Evolutionary conservation across 2,329 filamentous ascomycete species (phyloP), one percentile per base, ranked within the genome.

Genomic region (Colletotrichum sp.): DNA sequence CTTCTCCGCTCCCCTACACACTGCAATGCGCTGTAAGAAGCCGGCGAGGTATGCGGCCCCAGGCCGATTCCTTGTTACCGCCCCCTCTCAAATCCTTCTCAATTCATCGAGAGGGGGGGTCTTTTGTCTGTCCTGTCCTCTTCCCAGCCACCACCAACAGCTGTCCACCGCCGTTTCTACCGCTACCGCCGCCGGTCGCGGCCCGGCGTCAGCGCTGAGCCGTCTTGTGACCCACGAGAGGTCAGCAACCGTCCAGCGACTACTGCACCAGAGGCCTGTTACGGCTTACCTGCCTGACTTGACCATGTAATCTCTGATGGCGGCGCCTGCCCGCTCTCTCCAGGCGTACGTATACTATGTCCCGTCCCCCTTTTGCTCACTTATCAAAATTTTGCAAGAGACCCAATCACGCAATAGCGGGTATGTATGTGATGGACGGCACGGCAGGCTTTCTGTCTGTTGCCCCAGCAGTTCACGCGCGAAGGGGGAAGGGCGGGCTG

Each of bases 391-490:
- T 64, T 21, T 57, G 15, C 55, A 15, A 3, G 36, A 18, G 12
- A 21, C 8, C 74, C 70, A 69, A 69, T 74, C 74, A 76, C 70
- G 70, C 70, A 69, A 74, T 74, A 69, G 70, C 70, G 74, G 70
- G 49, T 69, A 74, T 69, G 74, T 60, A 30, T 52, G 44, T 52
- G 44, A 21, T 69, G 68, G 74, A 36, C 70, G 62, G 62, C 62
- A 44, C 9, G 24, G n/a, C 44, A 52, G 44, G 44, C 44, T 52
- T 49, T 49, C 44, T 49, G 44, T 49, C 44, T 49, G 18, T 0
- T 16, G 30, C 62, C 62, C 62, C 62, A 64, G 62, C 32, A 64
- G 62, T 64, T 64, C 62, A 26, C 62, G 62, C 62, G 59, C 15
- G 59, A 2, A 39, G 62, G 24, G 59, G 28, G 59, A 28, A 1